Base-by-base conservation (phyloP, 1,284 basidiomycete species). In the Rhodotorula mucilaginosa region DNA sequence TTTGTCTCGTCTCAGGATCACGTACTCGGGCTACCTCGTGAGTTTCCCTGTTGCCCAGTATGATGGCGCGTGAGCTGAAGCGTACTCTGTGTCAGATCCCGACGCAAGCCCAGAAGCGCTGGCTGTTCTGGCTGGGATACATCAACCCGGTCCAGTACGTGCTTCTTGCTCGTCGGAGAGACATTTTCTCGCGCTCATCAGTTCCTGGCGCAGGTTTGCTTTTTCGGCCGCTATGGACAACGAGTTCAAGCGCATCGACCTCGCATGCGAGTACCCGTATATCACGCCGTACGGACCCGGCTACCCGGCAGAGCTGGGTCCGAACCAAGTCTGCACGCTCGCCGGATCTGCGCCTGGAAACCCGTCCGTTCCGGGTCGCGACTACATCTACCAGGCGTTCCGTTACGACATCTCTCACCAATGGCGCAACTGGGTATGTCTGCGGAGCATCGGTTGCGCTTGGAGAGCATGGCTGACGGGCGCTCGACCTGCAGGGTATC, bases 231-330 rank as follows among this genome's bases (percentile, higher is more conserved):
- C 84, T 46, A 82, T 84, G 82, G 68, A 75, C 67, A 85, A 85
- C 80, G 84, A 85, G 79, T 85, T 85, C 68, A 67, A 70, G 44
- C 59, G 67, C 13, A 71, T 65, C 52, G 68, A 88, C 84, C 80
- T 92, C 56, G 83, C 83, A 2, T 93, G 91, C 77, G 88, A 90
- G 78, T 87, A 88, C 18, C 82, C 80, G 47, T 88, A 87, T 76
- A 84, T 92, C 66, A 84, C 91, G 31, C 92, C 92, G 1, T 79
- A 82, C 72, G 83, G 81, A 76, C 69, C 77, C 65, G 82, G 78
- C 65, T 69, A 78, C 34, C 84, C 83, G 64, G 62, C 77, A 0
- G 60, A 65, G 3, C 82, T 82, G 57, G 79, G 83, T 0, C 81
- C 83, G 0, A 81, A 79, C 58, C 74, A 76, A 49, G 69, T 73